Percentiles rank a stretch among this genome's conserved stretches.
phyloP scores from a whole-genome alignment of 495 filamentous ascomycete genomes.

The Talaromyces ruber region DNA sequence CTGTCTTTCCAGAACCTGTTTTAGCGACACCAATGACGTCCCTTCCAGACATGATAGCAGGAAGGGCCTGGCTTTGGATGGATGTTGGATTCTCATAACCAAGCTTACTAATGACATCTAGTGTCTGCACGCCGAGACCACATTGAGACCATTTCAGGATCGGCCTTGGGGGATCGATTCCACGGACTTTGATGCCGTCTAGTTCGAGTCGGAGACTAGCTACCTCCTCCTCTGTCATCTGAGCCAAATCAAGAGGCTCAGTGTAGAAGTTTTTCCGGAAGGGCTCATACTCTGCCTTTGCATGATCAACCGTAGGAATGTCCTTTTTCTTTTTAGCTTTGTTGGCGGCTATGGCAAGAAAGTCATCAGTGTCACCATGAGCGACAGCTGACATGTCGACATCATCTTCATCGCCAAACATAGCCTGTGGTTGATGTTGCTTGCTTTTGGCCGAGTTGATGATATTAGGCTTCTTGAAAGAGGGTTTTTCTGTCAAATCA shows the following conservation, averaged over 20 bases:
- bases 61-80: constrained; percentile 92
- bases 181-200: constrained; percentile 89
- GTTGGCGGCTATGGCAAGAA: constrained; percentile 75
- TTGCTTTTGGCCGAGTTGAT: constrained; percentile 39
- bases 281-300: constrained; percentile 72
- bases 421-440: constrained; percentile 63
- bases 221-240: constrained; percentile 81
- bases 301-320: constrained; percentile 75
- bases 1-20: constrained; percentile 97
- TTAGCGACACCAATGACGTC: constrained; percentile 97
- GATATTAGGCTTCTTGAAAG: constrained; percentile 27
- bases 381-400: constrained; percentile 62
- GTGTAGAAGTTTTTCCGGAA: constrained; percentile 93
- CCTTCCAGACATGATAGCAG: constrained; percentile 89
- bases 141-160: constrained; percentile 97
- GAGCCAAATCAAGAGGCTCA: constrained; percentile 73
- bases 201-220: constrained; percentile 75
- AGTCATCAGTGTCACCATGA: constrained; percentile 69
- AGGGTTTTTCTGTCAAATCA: constrained; percentile 52
- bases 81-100: constrained; percentile 86
- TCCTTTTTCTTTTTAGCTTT: constrained; percentile 95
- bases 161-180: constrained; percentile 80
- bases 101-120: constrained; percentile 78
- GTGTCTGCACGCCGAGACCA: constrained; percentile 73
- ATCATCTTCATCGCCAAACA: constrained; percentile 79